These are phyloP conservation scores for Penicillium sp. DNA, from an alignment of 2,329 filamentous ascomycete species.

Conservation along the genomic window DNA sequence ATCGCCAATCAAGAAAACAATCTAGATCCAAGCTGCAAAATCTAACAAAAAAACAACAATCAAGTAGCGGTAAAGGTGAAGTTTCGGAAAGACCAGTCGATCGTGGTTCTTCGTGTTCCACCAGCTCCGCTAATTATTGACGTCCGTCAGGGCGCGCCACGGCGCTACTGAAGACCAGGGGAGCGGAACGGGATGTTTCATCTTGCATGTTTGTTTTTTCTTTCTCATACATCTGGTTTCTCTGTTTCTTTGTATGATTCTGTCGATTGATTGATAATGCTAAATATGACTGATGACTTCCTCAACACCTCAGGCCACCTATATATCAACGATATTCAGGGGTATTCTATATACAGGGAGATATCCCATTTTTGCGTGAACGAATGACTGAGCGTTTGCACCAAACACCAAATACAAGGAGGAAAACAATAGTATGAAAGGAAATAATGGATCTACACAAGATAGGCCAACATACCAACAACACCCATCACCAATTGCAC, in stretches of 20 bases:
- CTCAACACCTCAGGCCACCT: slow-evolving; percentile 16
- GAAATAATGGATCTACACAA: slow-evolving; percentile 22
- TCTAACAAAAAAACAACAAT: neutral
- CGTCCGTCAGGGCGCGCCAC: slow-evolving; percentile 12
- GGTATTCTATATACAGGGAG: slow-evolving; percentile 27
- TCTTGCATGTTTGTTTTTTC: neutral
- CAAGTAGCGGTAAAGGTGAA: neutral
- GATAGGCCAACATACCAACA: slow-evolving; percentile 34
- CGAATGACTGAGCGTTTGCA: slow-evolving; percentile 3
- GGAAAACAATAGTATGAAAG: slow-evolving; percentile 6
- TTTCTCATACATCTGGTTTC: neutral
- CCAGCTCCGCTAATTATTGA: slow-evolving; percentile 11
- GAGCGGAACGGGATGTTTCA: neutral
- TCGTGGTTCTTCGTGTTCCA: slow-evolving; percentile 8
- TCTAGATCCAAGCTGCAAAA: neutral
- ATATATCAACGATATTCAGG: slow-evolving; percentile 15
- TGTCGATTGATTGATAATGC: neutral
- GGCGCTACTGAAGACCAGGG: neutral
- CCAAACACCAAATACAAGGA: neutral
- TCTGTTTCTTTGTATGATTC: neutral
- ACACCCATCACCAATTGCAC: slow-evolving; percentile 33
- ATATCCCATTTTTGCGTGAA: slow-evolving; percentile 4
- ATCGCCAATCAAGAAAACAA: neutral
- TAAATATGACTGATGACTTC: slow-evolving; percentile 8
- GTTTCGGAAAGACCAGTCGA: slow-evolving; percentile 3